Evolutionary conservation across 2,329 filamentous ascomycete species (phyloP), one percentile per base, ranked within the genome.

Genomic region (Waltergamsia citrina): DNA sequence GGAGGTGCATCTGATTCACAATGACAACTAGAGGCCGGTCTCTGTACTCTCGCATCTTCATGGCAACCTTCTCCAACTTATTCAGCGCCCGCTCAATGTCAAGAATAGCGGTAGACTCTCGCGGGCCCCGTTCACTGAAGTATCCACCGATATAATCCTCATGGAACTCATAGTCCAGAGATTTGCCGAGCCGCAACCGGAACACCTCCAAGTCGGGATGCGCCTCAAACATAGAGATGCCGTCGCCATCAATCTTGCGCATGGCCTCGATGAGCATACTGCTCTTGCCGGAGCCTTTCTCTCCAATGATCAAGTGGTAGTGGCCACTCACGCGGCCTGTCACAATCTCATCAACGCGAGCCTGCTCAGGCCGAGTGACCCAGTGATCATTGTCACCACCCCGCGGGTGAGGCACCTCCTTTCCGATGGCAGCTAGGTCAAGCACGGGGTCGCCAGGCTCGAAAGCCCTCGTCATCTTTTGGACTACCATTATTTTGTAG

Each of bases 1-100:
- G 73, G 14, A 98, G 67, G 61, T 98, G 92, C 50, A 87, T 81
- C 45, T 88, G 86, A 57, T 96, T 98, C 55, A 98, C 79, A 50
- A 98, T 93, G 40, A 98, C 59, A n/a, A 98, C 71, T 5, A 98
- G 65, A 2, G 92, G 92, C 39, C 71, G 68, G 7, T 74, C 71
- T 19, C 76, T 57, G 38, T 56, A 63, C 21, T 69, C 65, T 29
- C 87, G 69, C 33, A 83, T 72, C 45, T 67, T 69, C 38, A 98
- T 62, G 1, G 92, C 92, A 7, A 96, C 85, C 57, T 98, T 98
- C 52, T 98, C 92, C 9, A 98, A 65, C 59, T 98, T 98, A 68
- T 98, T 98, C 54, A 98, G 81, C 1, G 92, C 92, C 19, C 92
- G 78, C 54, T 98, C 92, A 41, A 98, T 95, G 53, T 98, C 92